Percentiles rank a stretch among this genome's conserved stretches.
phyloP scores from a whole-genome alignment of 2,329 filamentous ascomycete genomes.

The Raffaelea arxii region DNA sequence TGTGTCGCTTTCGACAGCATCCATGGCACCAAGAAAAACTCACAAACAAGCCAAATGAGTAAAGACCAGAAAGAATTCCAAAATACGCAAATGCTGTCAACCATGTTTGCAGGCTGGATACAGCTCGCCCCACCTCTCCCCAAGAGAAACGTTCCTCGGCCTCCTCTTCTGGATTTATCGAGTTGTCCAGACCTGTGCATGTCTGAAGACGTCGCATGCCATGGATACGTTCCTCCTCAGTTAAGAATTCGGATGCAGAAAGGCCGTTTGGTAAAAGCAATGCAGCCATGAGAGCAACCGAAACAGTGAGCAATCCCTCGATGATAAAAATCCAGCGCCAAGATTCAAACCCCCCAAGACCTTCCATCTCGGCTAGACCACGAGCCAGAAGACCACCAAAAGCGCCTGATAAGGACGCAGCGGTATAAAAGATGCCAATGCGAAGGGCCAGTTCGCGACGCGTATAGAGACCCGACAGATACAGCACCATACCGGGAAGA shows the following conservation, averaged over 20 bases:
- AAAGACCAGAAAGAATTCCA: slow-evolving; percentile 46
- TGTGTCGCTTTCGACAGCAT: not conserved
- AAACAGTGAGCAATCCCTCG: not conserved
- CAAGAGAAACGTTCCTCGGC: slow-evolving; percentile 42
- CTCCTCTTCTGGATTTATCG: too few species aligned
- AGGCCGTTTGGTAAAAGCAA: not conserved
- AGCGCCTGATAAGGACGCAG: slow-evolving; percentile 43
- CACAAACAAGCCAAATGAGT: slow-evolving; percentile 56
- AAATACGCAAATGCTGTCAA: slow-evolving; percentile 53
- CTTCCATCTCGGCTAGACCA: too few species aligned
- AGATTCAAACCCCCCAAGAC: too few species aligned
- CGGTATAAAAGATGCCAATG: slow-evolving; percentile 46
- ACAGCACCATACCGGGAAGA: slow-evolving; percentile 41
- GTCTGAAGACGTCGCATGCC: too few species aligned
- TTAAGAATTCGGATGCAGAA: slow-evolving; percentile 20
- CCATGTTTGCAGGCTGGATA: slow-evolving; percentile 53
- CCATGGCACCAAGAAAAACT: slow-evolving; percentile 14
- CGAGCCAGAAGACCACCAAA: slow-evolving; percentile 49
- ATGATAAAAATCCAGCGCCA: not conserved
- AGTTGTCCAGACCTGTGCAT: too few species aligned
- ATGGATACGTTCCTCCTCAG: not conserved
- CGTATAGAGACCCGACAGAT: slow-evolving; percentile 47
- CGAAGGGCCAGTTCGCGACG: slow-evolving; percentile 43
- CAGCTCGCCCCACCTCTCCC: slow-evolving; percentile 52
- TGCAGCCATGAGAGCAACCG: not conserved